These are phyloP conservation scores for Kodamaea sp. DNA, from an alignment of 1,139 yeast genomes.

Conservation along the genomic window DNA sequence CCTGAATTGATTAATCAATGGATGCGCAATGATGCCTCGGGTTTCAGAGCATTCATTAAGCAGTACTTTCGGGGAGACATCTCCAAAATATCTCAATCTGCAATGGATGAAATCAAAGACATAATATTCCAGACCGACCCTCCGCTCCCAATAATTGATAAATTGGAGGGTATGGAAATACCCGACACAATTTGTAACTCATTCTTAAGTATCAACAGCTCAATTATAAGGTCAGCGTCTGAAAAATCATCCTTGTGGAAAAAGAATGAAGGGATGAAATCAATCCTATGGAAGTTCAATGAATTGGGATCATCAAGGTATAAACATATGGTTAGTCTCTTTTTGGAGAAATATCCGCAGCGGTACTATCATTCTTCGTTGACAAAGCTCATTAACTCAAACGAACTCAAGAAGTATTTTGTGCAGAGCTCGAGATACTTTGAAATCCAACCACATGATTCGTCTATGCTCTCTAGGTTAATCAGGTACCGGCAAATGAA, in stretches of 20 bases:
- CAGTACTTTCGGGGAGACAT: slow-evolving; percentile 5
- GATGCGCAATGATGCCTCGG: slow-evolving; percentile 2
- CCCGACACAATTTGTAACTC: slow-evolving; percentile 7
- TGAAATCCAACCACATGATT: slow-evolving; percentile 7
- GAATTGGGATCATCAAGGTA: slow-evolving; percentile 10
- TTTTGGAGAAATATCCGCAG: slow-evolving; percentile 6
- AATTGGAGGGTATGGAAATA: neutral
- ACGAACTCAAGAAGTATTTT: slow-evolving; percentile 16
- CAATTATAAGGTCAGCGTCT: slow-evolving; percentile 3
- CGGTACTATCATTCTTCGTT: slow-evolving; percentile 4
- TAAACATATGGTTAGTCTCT: slow-evolving; percentile 5
- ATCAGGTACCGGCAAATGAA: slow-evolving; percentile 13
- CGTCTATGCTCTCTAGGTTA: slow-evolving; percentile 4
- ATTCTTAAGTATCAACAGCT: slow-evolving; percentile 8
- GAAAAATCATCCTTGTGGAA: slow-evolving; percentile 3
- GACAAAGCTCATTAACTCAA: slow-evolving; percentile 11
- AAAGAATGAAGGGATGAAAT: slow-evolving; percentile 1
- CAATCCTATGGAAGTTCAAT: slow-evolving; percentile 4
- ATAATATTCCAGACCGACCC: slow-evolving; percentile 2
- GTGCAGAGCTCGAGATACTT: slow-evolving; percentile 20
- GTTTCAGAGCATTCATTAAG: slow-evolving; percentile 6
- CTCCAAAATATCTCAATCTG: neutral
- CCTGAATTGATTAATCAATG: slow-evolving; percentile 4
- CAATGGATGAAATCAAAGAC: slow-evolving; percentile 2
- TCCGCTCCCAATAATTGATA: slow-evolving; percentile 6